phyloP scores from a whole-genome alignment of 495 filamentous ascomycete genomes.

The Lepraria neglecta region DNA sequence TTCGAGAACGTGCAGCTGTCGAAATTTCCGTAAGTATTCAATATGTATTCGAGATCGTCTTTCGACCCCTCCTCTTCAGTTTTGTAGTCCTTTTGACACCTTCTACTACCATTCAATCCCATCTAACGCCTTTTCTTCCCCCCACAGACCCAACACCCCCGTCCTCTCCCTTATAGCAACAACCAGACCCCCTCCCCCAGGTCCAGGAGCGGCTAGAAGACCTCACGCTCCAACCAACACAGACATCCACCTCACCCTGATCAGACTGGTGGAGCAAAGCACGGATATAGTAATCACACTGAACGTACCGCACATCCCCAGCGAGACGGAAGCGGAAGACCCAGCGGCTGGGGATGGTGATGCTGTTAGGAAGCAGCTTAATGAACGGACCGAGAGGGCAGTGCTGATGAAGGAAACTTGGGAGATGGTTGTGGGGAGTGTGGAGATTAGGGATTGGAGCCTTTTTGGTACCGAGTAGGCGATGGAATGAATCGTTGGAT shows the following conservation, averaged over 20 bases:
- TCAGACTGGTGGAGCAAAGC: slow-evolving; percentile 64
- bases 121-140: slow-evolving; percentile 19
- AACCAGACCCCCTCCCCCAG: slow-evolving; percentile 22
- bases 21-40: slow-evolving; percentile 30
- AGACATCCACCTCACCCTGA: slow-evolving; percentile 53
- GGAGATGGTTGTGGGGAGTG: slow-evolving; percentile 51
- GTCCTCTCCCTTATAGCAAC: slow-evolving; percentile 29
- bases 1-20: slow-evolving; percentile 34
- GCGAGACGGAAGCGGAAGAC: background rate
- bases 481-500: background rate
- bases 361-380: slow-evolving; percentile 58
- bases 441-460: slow-evolving; percentile 77
- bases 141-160: slow-evolving; percentile 38
- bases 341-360: slow-evolving; percentile 50
- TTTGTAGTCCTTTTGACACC: no score
- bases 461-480: slow-evolving; percentile 54
- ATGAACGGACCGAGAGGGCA: background rate
- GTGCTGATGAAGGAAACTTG: slow-evolving; percentile 4
- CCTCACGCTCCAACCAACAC: slow-evolving; percentile 42
- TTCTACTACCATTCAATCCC: background rate
- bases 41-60: background rate
- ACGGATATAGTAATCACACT: slow-evolving; percentile 86
- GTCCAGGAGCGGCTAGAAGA: slow-evolving; percentile 16
- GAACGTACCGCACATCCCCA: slow-evolving; percentile 71
- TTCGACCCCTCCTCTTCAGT: background rate